phyloP scores from a whole-genome alignment of 768 basidiomycete species.

The Scleroderma bovista region DNA sequence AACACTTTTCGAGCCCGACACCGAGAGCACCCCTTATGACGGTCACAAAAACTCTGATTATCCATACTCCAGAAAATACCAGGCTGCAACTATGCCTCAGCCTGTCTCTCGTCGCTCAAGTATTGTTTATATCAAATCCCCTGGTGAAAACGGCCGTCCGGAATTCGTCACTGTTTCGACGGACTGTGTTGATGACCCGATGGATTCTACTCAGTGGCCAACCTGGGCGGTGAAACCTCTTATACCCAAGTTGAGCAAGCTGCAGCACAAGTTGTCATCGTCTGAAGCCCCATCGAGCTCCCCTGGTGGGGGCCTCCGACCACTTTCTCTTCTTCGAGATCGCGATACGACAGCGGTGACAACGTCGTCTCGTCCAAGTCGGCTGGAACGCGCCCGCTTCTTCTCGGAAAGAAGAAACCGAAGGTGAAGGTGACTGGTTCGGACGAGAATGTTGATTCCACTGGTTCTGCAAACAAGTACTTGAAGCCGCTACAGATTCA shows the following conservation, averaged over 20 bases:
- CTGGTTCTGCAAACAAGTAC: constrained; percentile 37
- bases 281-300: constrained; percentile 30
- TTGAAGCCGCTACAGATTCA: constrained; percentile 56
- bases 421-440: constrained; percentile 25
- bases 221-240: constrained; percentile 49
- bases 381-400: constrained; percentile 42
- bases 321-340: constrained; percentile 58
- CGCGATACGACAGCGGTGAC: constrained; percentile 34
- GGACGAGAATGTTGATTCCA: constrained; percentile 32
- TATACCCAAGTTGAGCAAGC: constrained; percentile 42
- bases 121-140: constrained; percentile 59
- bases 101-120: constrained; percentile 44
- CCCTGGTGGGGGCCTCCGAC: constrained; percentile 48
- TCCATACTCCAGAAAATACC: constrained; percentile 10
- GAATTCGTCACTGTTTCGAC: background rate
- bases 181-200: constrained; percentile 9
- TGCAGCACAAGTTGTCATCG: constrained; percentile 34
- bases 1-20: constrained; percentile 50
- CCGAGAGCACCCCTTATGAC: constrained; percentile 63
- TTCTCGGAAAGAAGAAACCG: constrained; percentile 49
- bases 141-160: constrained; percentile 32
- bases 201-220: constrained; percentile 40
- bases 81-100: constrained; percentile 17
- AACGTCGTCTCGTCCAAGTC: background rate
- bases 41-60: constrained; percentile 23